Base-by-base conservation (phyloP, 2,329 filamentous ascomycete genomes). In the Colletotrichum orbiculare region DNA sequence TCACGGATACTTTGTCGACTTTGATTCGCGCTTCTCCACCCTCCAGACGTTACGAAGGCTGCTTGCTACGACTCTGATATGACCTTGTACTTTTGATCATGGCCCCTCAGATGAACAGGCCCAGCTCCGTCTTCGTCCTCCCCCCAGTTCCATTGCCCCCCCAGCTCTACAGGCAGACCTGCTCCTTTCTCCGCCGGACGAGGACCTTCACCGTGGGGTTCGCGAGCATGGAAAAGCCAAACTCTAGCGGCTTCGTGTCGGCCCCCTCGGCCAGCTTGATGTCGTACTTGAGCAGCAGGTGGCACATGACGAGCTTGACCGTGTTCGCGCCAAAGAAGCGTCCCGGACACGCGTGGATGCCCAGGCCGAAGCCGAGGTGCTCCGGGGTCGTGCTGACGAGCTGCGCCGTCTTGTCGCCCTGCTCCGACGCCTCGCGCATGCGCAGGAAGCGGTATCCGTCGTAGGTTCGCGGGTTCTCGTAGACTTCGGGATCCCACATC, bases 321-420 rank as follows among this genome's bases (percentile, higher is more conserved):
- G 80, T 75, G 50, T 78, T 77, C 2, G 72, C 73, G 0, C 78
- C 79, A 67, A 81, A 81, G 70, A 81, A 81, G 1, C 79, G 69
- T 0, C 80, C 80, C 0, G 80, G 80, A 42, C 80, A 82, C 0
- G 79, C 75, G 52, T 81, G 77, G 6, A 69, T 70, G 0, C 81
- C 80, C 54, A 81, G 73, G 0, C 81, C 80, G 59, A 82, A 83
- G 0, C 67, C 71, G 8, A 79, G 60, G 35, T 73, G 72, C 2
- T 76, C 72, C 1, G 71, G 60, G 2, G 70, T 70, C 0, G 76
- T 78, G 10, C 72, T 75, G 8, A 78, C 77, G 39, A 77, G 73
- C 58, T 79, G 76, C 10, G 72, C 70, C 5, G 67, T 48, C 55
- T 71, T 69, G 52, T 73, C 69, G 3, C 67, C 71, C 6, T 71